phyloP scores from a whole-genome alignment of 768 basidiomycete genomes.

The Myochromella boudieri region DNA sequence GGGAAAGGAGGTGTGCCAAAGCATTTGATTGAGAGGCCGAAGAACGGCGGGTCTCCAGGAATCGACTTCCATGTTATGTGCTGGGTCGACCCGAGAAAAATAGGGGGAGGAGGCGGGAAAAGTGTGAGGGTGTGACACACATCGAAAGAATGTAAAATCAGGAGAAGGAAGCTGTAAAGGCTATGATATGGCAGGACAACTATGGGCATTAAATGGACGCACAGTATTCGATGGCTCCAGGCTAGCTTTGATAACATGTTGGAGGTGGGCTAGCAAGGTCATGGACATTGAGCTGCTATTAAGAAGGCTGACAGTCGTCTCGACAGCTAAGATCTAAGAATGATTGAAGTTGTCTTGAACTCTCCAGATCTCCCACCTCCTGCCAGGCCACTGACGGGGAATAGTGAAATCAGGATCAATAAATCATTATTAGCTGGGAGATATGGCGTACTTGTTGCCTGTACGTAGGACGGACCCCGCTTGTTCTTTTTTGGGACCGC shows the following conservation, averaged over 20 bases:
- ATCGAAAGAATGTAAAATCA: too few species aligned
- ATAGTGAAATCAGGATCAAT: too few species aligned
- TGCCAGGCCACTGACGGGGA: too few species aligned
- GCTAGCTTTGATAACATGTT: background rate
- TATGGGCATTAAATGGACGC: too few species aligned
- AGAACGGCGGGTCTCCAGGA: constrained; percentile 3
- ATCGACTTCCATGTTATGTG: background rate
- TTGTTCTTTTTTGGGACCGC: too few species aligned
- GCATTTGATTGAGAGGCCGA: constrained; percentile 1
- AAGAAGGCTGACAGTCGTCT: background rate
- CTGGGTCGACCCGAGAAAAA: constrained; percentile 3
- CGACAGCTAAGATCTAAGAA: background rate
- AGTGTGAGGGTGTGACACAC: constrained; percentile 2
- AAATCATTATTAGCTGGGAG: too few species aligned
- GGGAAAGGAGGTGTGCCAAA: background rate
- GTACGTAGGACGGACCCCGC: too few species aligned
- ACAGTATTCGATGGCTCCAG: too few species aligned
- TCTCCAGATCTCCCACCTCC: too few species aligned
- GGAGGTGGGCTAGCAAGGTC: background rate
- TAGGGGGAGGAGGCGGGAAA: constrained; percentile 4
- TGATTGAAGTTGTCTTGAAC: too few species aligned
- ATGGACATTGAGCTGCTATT: background rate
- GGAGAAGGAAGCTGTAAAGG: too few species aligned
- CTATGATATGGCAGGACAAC: background rate
- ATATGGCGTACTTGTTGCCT: too few species aligned